Evolutionary conservation across 139 green algal genomes (phyloP).

Genomic region (Auxenochlorella pyrenoidosa): DNA sequence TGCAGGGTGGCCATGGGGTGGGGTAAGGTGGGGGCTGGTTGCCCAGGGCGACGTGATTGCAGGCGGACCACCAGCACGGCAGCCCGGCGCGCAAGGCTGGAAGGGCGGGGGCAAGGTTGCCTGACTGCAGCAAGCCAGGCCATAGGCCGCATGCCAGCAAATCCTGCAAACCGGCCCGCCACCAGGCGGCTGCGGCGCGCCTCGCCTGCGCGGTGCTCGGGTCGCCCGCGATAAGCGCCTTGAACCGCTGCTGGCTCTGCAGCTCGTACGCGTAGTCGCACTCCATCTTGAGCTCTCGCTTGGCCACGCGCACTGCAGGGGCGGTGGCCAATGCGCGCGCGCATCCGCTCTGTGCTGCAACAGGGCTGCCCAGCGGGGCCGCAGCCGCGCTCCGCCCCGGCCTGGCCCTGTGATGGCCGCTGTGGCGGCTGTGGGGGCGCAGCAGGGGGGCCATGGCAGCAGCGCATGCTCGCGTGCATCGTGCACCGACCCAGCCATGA

Average conservation of each 20-base stretch:
- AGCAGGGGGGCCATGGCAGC: background rate
- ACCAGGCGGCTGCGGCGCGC: background rate
- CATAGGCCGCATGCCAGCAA: background rate
- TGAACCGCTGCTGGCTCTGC: slow-evolving; percentile 67
- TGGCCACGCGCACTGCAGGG: slow-evolving; percentile 74
- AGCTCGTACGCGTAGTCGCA: slow-evolving; percentile 92
- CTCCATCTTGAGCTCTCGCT: slow-evolving; percentile 91
- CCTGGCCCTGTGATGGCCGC: too few relatives aligned
- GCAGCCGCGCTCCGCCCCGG: too few relatives aligned
- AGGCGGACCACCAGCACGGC: background rate
- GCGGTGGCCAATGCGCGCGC: background rate
- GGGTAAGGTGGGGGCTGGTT: background rate
- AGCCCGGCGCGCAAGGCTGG: background rate
- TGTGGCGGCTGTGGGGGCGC: background rate
- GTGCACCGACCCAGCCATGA: too few relatives aligned
- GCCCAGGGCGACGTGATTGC: background rate
- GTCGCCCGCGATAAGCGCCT: slow-evolving; percentile 65
- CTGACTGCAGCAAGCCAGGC: too few relatives aligned
- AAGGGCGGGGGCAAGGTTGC: too few relatives aligned
- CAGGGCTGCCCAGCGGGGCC: too few relatives aligned
- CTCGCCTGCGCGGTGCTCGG: slow-evolving; percentile 12
- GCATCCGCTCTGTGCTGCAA: too few relatives aligned
- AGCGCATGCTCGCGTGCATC: too few relatives aligned
- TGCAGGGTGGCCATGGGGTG: background rate
- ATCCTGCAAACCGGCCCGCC: too few relatives aligned